A percentile compares a stretch with the other conserved stretches of the same genome.
These are phyloP conservation scores for Suillus luteus DNA, from an alignment of 768 basidiomycete species.

Conservation along the genomic window DNA sequence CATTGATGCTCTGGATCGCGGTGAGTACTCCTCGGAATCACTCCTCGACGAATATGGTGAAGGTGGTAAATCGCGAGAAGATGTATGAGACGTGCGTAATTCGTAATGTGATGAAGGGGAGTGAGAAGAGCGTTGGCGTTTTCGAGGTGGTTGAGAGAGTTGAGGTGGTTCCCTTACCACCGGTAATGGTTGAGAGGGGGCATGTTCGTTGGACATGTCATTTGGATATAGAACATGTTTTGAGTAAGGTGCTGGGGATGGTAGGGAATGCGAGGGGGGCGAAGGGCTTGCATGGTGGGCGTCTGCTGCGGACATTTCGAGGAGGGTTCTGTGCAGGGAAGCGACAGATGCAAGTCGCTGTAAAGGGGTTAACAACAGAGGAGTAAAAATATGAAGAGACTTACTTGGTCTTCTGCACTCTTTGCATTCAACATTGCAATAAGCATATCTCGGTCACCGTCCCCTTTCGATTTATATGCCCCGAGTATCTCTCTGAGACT, in stretches of 20 bases:
- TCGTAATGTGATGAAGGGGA: constrained; percentile 51
- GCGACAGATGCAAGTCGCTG: constrained; percentile 75
- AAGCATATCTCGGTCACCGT: constrained; percentile 91
- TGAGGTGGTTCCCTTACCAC: constrained; percentile 32
- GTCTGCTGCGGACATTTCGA: constrained; percentile 53
- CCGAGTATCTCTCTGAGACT: constrained; percentile 82
- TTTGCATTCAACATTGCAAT: constrained; percentile 91
- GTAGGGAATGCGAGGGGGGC: constrained; percentile 34
- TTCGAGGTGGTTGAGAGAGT: constrained; percentile 49
- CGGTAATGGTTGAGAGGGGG: constrained; percentile 15
- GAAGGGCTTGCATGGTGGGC: constrained; percentile 33
- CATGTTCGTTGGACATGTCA: constrained; percentile 23
- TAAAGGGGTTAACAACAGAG: constrained; percentile 14
- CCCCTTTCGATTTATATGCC: constrained; percentile 83
- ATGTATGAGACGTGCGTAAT: constrained; percentile 33
- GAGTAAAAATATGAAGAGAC: constrained; percentile 20
- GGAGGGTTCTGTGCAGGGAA: constrained; percentile 67
- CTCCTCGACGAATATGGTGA: constrained; percentile 76
- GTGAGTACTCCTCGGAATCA: constrained; percentile 69
- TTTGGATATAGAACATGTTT: constrained; percentile 23
- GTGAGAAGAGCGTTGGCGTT: constrained; percentile 63
- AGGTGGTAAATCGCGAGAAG: constrained; percentile 58
- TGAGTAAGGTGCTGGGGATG: constrained; percentile 41
- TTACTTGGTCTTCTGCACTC: constrained; percentile 88
- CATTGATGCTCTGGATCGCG: constrained; percentile 74